Base-by-base conservation (phyloP, 2,329 filamentous ascomycete genomes). In the Aspergillus ochraceoroseus region DNA sequence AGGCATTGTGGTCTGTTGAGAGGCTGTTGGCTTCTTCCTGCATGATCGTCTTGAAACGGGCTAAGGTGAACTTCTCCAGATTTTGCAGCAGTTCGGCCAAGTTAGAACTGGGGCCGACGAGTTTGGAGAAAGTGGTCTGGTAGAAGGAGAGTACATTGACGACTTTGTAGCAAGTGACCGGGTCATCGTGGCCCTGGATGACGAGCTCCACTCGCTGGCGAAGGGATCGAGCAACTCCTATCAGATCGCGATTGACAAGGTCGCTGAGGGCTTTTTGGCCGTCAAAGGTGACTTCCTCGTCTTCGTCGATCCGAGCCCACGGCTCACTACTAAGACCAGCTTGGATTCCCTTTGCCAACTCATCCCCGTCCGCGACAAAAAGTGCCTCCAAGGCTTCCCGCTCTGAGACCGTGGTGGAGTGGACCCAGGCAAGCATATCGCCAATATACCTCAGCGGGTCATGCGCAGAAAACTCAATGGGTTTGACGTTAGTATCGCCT, bases 381-480 rank as follows among this genome's bases (percentile, higher is more conserved):
- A 98, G 71, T 2, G 87, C 80, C 62, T 96, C 90, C 4, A 98
- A 73, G 0, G 89, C 88, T 64, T 98, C 92, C 37, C 86, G 79
- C 64, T 98, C 92, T 20, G 90, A 94, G 1, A 98, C 92, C 0
- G 90, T 83, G 2, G 89, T 85, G 0, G 92, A 95, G 62, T 98
- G 92, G 4, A 85, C 81, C 92, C 92, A 98, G 4, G 92, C 92
- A 9, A 98, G 75, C 89, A 98, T 98, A 59, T 98, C 92, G 38
- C 92, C 88, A 2, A 94, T 81, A 62, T 96, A 96, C 13, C 92
- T 80, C 17, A 96, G 68, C 1, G 87, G 83, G 57, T 98, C 92
- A 60, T 96, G 90, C 1, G 92, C 90, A 7, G 83, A 84, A 54
- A 96, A 79, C 59, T 98, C 90, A 49, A 98, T 98, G 0, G 92